These are phyloP conservation scores for Monilinia laxa DNA, from an alignment of 2,329 filamentous ascomycete species.

Conservation along the genomic window DNA sequence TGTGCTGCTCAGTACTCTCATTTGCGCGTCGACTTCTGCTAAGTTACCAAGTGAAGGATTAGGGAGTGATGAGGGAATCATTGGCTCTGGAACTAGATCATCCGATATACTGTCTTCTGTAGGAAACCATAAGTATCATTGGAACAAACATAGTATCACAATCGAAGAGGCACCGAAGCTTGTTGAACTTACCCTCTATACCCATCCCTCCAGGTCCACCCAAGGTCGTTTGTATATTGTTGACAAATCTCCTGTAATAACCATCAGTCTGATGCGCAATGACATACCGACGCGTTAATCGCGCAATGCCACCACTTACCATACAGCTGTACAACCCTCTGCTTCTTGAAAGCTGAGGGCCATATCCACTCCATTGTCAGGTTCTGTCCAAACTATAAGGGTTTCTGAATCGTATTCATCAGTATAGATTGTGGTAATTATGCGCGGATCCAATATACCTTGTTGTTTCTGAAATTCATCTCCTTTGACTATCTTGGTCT, in stretches of 20 bases:
- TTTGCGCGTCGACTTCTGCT: conserved; percentile 77
- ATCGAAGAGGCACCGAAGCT: background rate
- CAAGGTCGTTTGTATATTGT: conserved; percentile 71
- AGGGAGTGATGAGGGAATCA: conserved; percentile 72
- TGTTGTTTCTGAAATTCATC: conserved; percentile 99
- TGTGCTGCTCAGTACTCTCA: conserved; percentile 75
- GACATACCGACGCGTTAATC: background rate
- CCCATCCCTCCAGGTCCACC: conserved; percentile 65
- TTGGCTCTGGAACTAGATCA: conserved; percentile 72
- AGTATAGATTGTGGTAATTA: conserved; percentile 35
- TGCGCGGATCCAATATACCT: conserved; percentile 54
- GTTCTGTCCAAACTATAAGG: conserved; percentile 96
- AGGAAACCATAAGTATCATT: background rate
- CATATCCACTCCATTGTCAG: conserved; percentile 84
- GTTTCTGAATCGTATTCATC: conserved; percentile 65
- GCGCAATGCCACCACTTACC: conserved; percentile 55
- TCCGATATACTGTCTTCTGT: conserved; percentile 85
- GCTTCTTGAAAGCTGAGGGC: conserved; percentile 97
- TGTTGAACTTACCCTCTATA: conserved; percentile 14
- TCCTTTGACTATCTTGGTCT: conserved; percentile 87
- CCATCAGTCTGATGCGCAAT: conserved; percentile 20
- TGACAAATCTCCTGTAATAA: conserved; percentile 78
- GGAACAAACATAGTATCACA: background rate
- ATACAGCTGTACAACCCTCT: conserved; percentile 89
- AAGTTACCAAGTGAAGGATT: conserved; percentile 79